A percentile compares a stretch with the other conserved stretches of the same genome.
phyloP scores from a whole-genome alignment of 2,329 filamentous ascomycete genomes.

The Cladophialophora exuberans region DNA sequence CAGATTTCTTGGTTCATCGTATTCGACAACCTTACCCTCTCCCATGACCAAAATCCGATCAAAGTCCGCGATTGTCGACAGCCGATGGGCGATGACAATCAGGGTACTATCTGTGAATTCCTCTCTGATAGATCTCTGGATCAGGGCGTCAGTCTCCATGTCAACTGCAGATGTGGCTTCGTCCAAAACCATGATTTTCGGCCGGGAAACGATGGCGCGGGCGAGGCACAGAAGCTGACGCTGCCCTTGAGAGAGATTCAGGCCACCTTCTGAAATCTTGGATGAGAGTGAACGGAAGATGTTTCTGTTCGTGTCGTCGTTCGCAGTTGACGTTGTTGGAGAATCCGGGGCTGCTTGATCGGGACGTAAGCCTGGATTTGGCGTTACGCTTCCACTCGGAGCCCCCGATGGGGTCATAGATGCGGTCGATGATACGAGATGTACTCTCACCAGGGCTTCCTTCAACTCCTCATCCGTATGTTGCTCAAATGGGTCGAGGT shows the following conservation, averaged over 20 bases:
- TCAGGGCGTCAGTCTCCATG: conserved; percentile 73
- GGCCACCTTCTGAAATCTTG: conserved; percentile 70
- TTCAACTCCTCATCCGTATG: conserved; percentile 70
- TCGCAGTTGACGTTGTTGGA: conserved; percentile 53
- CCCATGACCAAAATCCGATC: conserved; percentile 73
- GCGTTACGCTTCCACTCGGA: conserved; percentile 29
- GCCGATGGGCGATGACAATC: conserved; percentile 73
- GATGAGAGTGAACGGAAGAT: conserved; percentile 66
- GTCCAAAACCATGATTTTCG: conserved; percentile 78
- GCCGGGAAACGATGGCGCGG: conserved; percentile 70
- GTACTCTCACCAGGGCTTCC: conserved; percentile 71
- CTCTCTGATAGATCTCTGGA: conserved; percentile 72
- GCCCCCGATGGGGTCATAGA: conserved; percentile 24
- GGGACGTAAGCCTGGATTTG: neutral
- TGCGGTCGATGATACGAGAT: conserved; percentile 59
- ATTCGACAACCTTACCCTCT: conserved; percentile 70
- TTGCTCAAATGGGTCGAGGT: conserved; percentile 76
- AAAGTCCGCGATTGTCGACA: conserved; percentile 77
- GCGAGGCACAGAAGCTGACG: conserved; percentile 76
- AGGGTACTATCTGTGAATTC: conserved; percentile 71
- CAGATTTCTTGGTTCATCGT: conserved; percentile 65
- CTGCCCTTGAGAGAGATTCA: conserved; percentile 76
- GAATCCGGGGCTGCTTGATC: conserved; percentile 34
- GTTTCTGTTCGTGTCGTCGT: conserved; percentile 60
- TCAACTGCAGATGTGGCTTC: conserved; percentile 80